phyloP scores from a whole-genome alignment of 257 asterid species.

The Linderniella brevidens region DNA sequence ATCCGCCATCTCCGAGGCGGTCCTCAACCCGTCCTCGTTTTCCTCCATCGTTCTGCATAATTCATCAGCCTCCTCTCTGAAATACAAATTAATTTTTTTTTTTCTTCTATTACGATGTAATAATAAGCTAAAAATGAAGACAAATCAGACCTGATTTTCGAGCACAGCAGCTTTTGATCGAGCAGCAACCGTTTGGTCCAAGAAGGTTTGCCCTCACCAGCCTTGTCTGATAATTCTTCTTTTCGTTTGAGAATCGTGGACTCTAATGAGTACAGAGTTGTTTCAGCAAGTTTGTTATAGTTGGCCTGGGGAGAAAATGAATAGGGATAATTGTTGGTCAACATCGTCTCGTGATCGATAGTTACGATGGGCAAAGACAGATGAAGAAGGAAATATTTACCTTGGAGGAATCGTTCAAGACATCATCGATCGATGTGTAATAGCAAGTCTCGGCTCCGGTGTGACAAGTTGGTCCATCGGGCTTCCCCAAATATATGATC shows the following conservation, averaged over 20 bases:
- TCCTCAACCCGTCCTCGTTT: conserved; percentile 47
- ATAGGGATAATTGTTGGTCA: not conserved
- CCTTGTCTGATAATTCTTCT: not conserved
- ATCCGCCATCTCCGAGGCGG: conserved; percentile 77
- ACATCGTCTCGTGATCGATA: too few relatives aligned
- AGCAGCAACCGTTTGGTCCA: conserved; percentile 65
- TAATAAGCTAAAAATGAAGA: not conserved
- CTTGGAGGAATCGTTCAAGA: conserved; percentile 22
- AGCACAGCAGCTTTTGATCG: conserved; percentile 47
- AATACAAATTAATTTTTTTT: not conserved
- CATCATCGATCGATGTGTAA: conserved; percentile 38
- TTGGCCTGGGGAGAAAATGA: not conserved
- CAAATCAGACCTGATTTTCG: conserved; percentile 23
- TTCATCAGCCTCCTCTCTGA: conserved; percentile 89
- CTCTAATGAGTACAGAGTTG: conserved; percentile 7
- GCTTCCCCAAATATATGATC: conserved; percentile 81
- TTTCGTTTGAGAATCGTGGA: conserved; percentile 3
- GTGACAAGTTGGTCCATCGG: conserved; percentile 93
- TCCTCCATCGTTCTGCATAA: conserved; percentile 64
- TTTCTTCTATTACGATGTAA: not conserved
- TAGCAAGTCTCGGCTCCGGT: conserved; percentile 86
- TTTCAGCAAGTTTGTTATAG: not conserved
- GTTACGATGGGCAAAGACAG: not conserved
- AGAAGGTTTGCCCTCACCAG: conserved; percentile 6
- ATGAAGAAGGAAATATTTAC: conserved; percentile 12